Evolutionary conservation across 108 stramenopile genomes (phyloP), one percentile per base, ranked within the genome.

Genomic region (Aurantiochytrium sp.): DNA sequence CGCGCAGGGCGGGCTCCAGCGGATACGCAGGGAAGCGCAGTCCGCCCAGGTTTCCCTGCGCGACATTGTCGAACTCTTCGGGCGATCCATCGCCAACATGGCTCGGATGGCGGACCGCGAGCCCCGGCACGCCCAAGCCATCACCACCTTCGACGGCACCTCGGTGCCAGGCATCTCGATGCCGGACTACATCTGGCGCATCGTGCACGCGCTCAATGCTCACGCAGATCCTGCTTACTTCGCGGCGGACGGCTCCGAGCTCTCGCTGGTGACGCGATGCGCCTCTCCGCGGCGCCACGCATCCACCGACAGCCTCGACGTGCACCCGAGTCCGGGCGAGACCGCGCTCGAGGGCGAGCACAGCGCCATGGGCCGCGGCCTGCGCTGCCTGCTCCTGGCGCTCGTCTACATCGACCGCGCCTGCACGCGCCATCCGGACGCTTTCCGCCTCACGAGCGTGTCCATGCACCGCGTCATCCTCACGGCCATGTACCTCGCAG

Each of bases 391-490:
- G 45, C 24, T 81, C 10, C 1, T 81, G 1, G 73, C 73, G 6
- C 32, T 81, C 17, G 73, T 81, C 1, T 81, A 81, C 45, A 81
- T 81, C 24, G 73, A 81, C 24, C 73, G 73, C 39, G 73, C 73
- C 21, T 81, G 39, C 45, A 81, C 42, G 42, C 39, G 30, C 19
- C 73, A 81, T 24, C 73, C 73, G 17, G 42, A 81, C 24, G 45
- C 42, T 24, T 48, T 81, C 12, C 39, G 73, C 73, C 6, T 81
- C 45, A 41, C 21, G 24, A 48, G 42, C 42, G 39, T 81, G 30
- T 81, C 73, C 73, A 48, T 81, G 73, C 73, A 81, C 45, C 73
- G 73, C 39, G 32, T 81, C 73, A 12, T 81, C 24, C 73, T 81
- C 27, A 48, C 73, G n/a, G 73, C 73, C 45, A 48, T 81, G 39